Base-by-base conservation (phyloP, 805 yeast genomes). In the Teunomyces gatunensis region DNA sequence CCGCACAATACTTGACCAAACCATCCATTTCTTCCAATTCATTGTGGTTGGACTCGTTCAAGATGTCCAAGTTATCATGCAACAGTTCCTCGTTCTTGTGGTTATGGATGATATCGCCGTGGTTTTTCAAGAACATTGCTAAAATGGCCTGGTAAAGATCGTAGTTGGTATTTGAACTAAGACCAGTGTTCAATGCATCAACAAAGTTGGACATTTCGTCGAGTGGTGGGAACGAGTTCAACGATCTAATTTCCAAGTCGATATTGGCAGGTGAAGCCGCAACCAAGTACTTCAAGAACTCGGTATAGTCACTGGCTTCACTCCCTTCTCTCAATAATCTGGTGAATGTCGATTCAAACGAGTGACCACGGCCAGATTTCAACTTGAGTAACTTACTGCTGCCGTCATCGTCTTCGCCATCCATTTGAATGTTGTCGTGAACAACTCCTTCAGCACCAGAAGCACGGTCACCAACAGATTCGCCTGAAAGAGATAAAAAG, bases 221-320 rank as follows among this genome's bases (percentile, higher is more conserved):
- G 56, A 80, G 79, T 12, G 96, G 95, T 17, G 84, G 81, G 43
- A 75, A 69, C 1, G 85, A 63, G 54, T 82, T 78, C 52, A 94
- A 65, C 2, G 97, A 85, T 58, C 95, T 82, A 48, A 94, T 82
- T 65, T 94, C 99, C 48, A 94, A 65, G 63, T 94, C 98, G 21
- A 89, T 76, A 2, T 79, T 67, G 1, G 96, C 75, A 4, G 97
- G 96, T 0, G 96, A 75, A 32, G 88, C 76, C 2, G 62, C 59
- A 7, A 82, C 71, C 28, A 94, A 62, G 57, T 72, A 78, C 1
- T 63, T 58, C 49, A 89, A 71, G 59, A 92, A 85, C 12, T 59
- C 68, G 1, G 63, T 48, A 55, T 68, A 84, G 47, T 83, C 76
- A 0, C 51, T 53, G 0, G 50, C 20, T 25, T 65, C 67, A 5